Percentiles rank a stretch among this genome's conserved stretches.
phyloP scores from a whole-genome alignment of 805 yeast species.

The Clavispora fructus region DNA sequence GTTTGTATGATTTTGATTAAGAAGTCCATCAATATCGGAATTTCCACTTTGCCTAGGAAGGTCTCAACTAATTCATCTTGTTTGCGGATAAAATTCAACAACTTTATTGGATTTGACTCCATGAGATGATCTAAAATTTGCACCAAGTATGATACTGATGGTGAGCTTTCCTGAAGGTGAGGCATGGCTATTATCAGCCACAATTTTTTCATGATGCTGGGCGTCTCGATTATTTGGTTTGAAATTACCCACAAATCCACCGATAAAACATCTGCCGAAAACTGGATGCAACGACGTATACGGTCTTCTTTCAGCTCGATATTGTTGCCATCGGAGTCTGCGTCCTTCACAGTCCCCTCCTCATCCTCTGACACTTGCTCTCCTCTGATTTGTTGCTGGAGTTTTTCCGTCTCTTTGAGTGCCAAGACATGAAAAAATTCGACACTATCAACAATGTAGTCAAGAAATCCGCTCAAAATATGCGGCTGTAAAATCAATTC shows the following conservation, averaged over 20 bases:
- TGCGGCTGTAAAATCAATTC: conserved; percentile 79
- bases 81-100: conserved; percentile 63
- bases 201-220: conserved; percentile 33
- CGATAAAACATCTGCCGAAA: conserved; percentile 36
- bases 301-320: conserved; percentile 28
- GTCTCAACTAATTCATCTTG: conserved; percentile 71
- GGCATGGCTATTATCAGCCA: conserved; percentile 35
- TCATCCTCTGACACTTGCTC: neutral
- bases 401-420: conserved; percentile 14
- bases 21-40: conserved; percentile 93
- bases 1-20: conserved; percentile 84
- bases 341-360: conserved; percentile 3
- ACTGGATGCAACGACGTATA: conserved; percentile 33
- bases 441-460: conserved; percentile 53
- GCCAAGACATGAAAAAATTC: conserved; percentile 34
- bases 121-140: conserved; percentile 84
- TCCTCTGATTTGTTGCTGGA: neutral
- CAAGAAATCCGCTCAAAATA: conserved; percentile 61
- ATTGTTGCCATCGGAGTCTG: neutral
- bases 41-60: conserved; percentile 80
- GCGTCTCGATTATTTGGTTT: conserved; percentile 39
- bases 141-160: conserved; percentile 35
- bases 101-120: conserved; percentile 52
- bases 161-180: conserved; percentile 31
- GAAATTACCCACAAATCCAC: conserved; percentile 39